These are phyloP conservation scores for Auxenochlorella protothecoides DNA, from an alignment of 139 green algal species.

Conservation along the genomic window DNA sequence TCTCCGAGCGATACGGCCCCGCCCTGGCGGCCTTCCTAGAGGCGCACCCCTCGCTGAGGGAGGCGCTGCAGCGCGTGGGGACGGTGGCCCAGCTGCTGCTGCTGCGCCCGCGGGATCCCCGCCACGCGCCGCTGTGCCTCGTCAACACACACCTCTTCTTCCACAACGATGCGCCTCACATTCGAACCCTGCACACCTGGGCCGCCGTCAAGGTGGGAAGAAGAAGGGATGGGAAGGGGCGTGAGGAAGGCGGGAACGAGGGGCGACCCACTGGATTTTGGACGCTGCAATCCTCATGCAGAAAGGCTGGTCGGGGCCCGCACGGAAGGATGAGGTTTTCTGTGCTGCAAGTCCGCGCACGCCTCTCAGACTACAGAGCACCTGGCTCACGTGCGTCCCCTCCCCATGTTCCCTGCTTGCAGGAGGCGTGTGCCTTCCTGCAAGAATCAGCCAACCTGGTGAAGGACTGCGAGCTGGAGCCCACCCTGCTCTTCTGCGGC, in stretches of 20 bases:
- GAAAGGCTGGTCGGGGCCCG: too few relatives aligned
- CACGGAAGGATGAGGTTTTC: too few relatives aligned
- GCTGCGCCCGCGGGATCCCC: slow-evolving; percentile 19
- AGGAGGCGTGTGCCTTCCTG: too few relatives aligned
- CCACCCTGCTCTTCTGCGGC: slow-evolving; percentile 63
- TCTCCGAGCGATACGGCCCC: background rate
- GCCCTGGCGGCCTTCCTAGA: slow-evolving; percentile 58
- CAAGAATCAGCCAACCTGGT: too few relatives aligned
- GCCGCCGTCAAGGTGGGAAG: slow-evolving; percentile 54
- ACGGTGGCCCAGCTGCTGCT: slow-evolving; percentile 68
- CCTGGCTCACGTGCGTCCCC: background rate
- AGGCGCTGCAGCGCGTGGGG: slow-evolving; percentile 62
- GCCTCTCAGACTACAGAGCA: background rate
- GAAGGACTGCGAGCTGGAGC: slow-evolving; percentile 6
- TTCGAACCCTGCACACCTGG: slow-evolving; percentile 73
- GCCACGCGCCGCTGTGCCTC: slow-evolving; percentile 34
- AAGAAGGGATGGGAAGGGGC: background rate
- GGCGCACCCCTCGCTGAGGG: slow-evolving; percentile 38
- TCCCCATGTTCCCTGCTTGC: too few relatives aligned
- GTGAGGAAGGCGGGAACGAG: too few relatives aligned
- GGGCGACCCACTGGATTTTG: too few relatives aligned
- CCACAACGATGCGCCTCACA: slow-evolving; percentile 75
- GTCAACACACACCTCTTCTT: slow-evolving; percentile 92
- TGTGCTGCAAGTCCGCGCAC: too few relatives aligned
- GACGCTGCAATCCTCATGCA: too few relatives aligned